Evolutionary conservation across 2,329 filamentous ascomycete species (phyloP).

Genomic region (Orbilia quercus): DNA sequence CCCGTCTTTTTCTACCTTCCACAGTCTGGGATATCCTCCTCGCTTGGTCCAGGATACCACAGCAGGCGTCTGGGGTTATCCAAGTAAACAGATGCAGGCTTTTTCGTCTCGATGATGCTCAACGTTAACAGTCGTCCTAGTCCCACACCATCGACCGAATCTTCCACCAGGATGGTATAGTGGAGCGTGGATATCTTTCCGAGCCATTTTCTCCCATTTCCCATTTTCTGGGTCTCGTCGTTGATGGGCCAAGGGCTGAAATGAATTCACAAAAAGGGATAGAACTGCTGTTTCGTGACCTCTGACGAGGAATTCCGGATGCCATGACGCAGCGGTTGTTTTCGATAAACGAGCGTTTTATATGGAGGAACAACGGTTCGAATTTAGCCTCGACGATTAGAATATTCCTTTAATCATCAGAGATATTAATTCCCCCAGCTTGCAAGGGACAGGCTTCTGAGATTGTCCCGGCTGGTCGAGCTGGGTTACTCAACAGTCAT

Average conservation of each 20-base stretch:
- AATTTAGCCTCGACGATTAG: slow-evolving; percentile 54
- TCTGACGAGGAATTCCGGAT: slow-evolving; percentile 33
- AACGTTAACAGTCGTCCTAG: slow-evolving; percentile 31
- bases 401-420: slow-evolving; percentile 52
- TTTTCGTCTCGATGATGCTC: slow-evolving; percentile 55
- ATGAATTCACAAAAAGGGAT: slow-evolving; percentile 36
- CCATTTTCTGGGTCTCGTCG: slow-evolving; percentile 20
- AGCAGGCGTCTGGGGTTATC: slow-evolving; percentile 45
- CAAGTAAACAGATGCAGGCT: slow-evolving; percentile 49
- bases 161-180: slow-evolving; percentile 32
- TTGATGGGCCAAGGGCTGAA: slow-evolving; percentile 36
- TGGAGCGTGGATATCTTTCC: slow-evolving; percentile 53
- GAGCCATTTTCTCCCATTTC: slow-evolving; percentile 49
- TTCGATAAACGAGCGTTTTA: slow-evolving; percentile 51
- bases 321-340: slow-evolving; percentile 47
- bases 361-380: slow-evolving; percentile 25
- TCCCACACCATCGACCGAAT: slow-evolving; percentile 48
- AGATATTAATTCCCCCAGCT: slow-evolving; percentile 9
- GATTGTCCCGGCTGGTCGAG: slow-evolving; percentile 12
- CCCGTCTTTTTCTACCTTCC: slow-evolving; percentile 51
- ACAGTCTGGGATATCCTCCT: slow-evolving; percentile 53
- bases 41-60: slow-evolving; percentile 55
- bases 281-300: slow-evolving; percentile 51
- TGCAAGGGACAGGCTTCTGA: slow-evolving; percentile 13
- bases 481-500: slow-evolving; percentile 22